Evolutionary conservation across 106 monocot species (phyloP).

Genomic region (Dendrobium officinale): DNA sequence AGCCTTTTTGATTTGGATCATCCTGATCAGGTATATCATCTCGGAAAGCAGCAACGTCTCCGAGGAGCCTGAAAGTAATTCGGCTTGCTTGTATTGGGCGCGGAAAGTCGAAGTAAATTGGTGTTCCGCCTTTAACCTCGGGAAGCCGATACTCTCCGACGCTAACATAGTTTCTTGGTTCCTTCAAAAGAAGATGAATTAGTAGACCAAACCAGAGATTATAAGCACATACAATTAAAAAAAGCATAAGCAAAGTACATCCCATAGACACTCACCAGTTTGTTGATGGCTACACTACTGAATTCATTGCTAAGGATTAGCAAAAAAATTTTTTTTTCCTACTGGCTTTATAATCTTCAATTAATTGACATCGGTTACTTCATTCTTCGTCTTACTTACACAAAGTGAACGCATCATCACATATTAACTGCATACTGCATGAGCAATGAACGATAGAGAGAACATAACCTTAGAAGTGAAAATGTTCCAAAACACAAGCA

Average conservation of each 20-base stretch:
- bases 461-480: too few relatives aligned
- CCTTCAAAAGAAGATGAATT: slow-evolving; percentile 29
- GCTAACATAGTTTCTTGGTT: slow-evolving; percentile 42
- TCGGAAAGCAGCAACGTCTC: slow-evolving; percentile 69
- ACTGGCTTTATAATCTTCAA: too few relatives aligned
- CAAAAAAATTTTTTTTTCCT: too few relatives aligned
- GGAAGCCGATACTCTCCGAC: slow-evolving; percentile 89
- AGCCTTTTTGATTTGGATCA: slow-evolving; percentile 32
- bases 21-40: slow-evolving; percentile 79
- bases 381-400: too few relatives aligned
- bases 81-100: slow-evolving; percentile 37
- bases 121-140: slow-evolving; percentile 58
- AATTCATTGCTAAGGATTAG: too few relatives aligned
- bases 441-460: too few relatives aligned
- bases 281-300: too few relatives aligned
- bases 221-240: background rate
- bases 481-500: too few relatives aligned
- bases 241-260: background rate
- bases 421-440: too few relatives aligned
- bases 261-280: background rate
- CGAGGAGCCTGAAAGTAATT: slow-evolving; percentile 56
- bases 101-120: slow-evolving; percentile 86
- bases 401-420: too few relatives aligned
- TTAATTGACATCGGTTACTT: too few relatives aligned
- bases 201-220: background rate